These are phyloP conservation scores for Rubroboletus pulcherrimus DNA, from an alignment of 768 basidiomycete species.

Conservation along the genomic window DNA sequence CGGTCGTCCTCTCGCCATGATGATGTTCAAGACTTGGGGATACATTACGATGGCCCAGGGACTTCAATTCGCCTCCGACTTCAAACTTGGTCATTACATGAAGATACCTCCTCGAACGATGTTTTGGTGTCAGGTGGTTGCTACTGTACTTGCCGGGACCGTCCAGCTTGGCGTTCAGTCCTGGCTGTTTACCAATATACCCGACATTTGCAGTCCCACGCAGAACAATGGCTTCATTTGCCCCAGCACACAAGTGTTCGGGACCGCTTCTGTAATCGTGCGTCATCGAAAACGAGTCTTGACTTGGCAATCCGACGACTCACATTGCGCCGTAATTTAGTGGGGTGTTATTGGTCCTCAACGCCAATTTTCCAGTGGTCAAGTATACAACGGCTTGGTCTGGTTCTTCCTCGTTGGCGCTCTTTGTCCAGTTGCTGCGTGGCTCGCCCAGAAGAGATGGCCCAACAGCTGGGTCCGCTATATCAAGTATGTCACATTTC, in stretches of 20 bases:
- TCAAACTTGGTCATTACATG: slow-evolving; percentile 76
- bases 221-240: slow-evolving; percentile 29
- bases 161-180: slow-evolving; percentile 62
- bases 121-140: slow-evolving; percentile 68
- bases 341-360: slow-evolving; percentile 83
- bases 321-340: not conserved
- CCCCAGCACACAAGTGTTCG: slow-evolving; percentile 42
- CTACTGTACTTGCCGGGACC: slow-evolving; percentile 57
- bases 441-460: slow-evolving; percentile 51
- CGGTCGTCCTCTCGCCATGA: slow-evolving; percentile 71
- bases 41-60: slow-evolving; percentile 66
- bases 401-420: slow-evolving; percentile 82
- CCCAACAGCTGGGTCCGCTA: slow-evolving; percentile 63
- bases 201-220: slow-evolving; percentile 28
- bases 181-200: slow-evolving; percentile 50
- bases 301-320: not conserved
- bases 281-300: slow-evolving; percentile 18
- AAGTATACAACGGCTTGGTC: slow-evolving; percentile 57
- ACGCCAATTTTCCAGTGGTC: slow-evolving; percentile 68
- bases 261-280: slow-evolving; percentile 51
- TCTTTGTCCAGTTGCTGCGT: slow-evolving; percentile 54
- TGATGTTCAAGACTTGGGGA: slow-evolving; percentile 74
- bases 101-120: slow-evolving; percentile 64
- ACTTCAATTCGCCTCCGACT: slow-evolving; percentile 66
- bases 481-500: slow-evolving; percentile 48